Evolutionary conservation across 176 grass and related monocot genomes (phyloP).

Genomic region (Carex kokanica): DNA sequence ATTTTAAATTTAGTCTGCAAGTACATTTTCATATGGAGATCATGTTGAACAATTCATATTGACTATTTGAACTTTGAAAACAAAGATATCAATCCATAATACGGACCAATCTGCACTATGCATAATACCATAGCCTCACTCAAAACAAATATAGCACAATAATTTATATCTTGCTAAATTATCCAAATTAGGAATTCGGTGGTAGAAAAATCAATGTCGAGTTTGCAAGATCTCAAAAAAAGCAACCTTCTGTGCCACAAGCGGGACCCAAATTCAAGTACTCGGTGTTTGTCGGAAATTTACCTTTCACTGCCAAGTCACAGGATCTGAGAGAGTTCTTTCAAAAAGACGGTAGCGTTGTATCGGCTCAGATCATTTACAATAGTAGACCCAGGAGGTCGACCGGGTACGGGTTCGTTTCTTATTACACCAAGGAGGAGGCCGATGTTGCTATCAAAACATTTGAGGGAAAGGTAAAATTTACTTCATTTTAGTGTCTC

Average conservation of each 20-base stretch:
- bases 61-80: too few species aligned
- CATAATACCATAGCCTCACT: too few species aligned
- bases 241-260: constrained; percentile 27
- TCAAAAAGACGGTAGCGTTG: constrained; percentile 40
- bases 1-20: too few species aligned
- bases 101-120: too few species aligned
- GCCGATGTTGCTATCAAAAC: constrained; percentile 70
- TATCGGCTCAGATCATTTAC: constrained; percentile 79
- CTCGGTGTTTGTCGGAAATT: constrained; percentile 76
- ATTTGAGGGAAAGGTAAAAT: constrained; percentile 62
- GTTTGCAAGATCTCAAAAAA: constrained; percentile 70
- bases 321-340: constrained; percentile 73
- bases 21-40: too few species aligned
- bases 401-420: constrained; percentile 81
- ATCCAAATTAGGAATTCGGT: constrained; percentile 45
- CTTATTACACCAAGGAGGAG: constrained; percentile 73
- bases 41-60: too few species aligned
- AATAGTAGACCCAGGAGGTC: constrained; percentile 76
- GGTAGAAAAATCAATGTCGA: constrained; percentile 76
- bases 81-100: too few species aligned
- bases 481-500: background rate
- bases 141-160: background rate
- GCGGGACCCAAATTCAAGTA: constrained; percentile 34
- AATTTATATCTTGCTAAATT: background rate
- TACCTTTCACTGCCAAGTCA: constrained; percentile 68